Conservation (phyloP, 371 early-diverging fungal genomes). For the Sanchytrium tribonematis region DNA sequence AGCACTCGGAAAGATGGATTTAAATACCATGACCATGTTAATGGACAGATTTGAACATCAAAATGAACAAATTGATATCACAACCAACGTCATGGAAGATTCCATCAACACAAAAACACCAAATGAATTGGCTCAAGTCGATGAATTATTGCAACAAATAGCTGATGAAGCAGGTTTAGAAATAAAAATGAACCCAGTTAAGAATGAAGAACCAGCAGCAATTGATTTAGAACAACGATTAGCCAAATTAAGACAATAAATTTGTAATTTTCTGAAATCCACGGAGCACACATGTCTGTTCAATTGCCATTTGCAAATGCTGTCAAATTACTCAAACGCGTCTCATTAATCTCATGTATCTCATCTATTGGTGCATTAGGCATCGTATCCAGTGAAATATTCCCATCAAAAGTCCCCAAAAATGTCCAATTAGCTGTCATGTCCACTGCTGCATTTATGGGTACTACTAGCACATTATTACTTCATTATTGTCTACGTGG, state of each 20-base stretch:
- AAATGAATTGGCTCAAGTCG: conserved; percentile 43
- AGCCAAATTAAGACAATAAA: background rate
- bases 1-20: conserved; percentile 66
- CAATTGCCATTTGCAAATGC: background rate
- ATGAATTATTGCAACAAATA: conserved; percentile 61
- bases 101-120: conserved; percentile 71
- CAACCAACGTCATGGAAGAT: conserved; percentile 66
- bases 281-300: background rate
- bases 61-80: conserved; percentile 76
- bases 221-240: background rate
- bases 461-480: no score
- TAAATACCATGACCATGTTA: conserved; percentile 56
- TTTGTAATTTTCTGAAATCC: background rate
- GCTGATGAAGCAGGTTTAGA: conserved; percentile 78
- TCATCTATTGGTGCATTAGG: no score
- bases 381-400: no score
- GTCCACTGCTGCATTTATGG: no score
- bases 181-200: conserved; percentile 22
- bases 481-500: no score
- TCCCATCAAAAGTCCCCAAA: no score
- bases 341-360: no score
- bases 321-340: no score
- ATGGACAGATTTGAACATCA: conserved; percentile 83
- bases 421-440: no score
- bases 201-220: background rate